These are phyloP conservation scores for Fomitopsis pulvina DNA, from an alignment of 768 basidiomycete genomes.

Conservation along the genomic window DNA sequence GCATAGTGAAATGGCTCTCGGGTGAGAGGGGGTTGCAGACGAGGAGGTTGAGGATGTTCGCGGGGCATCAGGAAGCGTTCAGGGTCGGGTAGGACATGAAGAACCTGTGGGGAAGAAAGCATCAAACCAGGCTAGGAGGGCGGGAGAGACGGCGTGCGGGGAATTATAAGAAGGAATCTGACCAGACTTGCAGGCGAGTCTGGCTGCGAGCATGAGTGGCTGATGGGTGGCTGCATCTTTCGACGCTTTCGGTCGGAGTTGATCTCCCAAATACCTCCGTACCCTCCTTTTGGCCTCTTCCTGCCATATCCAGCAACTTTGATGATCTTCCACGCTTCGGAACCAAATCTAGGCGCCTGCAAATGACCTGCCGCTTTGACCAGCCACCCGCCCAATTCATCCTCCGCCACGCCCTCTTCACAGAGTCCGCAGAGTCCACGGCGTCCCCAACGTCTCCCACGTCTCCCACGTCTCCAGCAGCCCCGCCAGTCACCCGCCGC, in stretches of 20 bases:
- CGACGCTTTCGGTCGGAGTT: background rate
- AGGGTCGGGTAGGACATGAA: background rate
- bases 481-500: no score
- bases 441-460: no score
- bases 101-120: background rate
- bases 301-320: background rate
- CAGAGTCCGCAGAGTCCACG: background rate
- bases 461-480: no score
- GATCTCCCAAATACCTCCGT: conserved; percentile 1
- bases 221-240: background rate
- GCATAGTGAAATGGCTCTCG: background rate
- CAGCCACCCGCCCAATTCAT: background rate
- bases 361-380: background rate
- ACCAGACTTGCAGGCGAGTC: background rate
- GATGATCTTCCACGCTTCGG: background rate
- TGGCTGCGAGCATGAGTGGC: no score
- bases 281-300: background rate
- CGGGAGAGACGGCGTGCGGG: background rate
- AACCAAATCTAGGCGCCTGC: conserved; percentile 3
- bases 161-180: background rate
- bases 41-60: background rate
- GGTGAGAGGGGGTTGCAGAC: background rate
- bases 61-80: background rate
- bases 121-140: no score
- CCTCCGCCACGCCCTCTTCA: background rate